Evolutionary conservation across 2,329 filamentous ascomycete genomes (phyloP), one percentile per base, ranked within the genome.

Genomic region (Neoscytalidium dimidiatum): DNA sequence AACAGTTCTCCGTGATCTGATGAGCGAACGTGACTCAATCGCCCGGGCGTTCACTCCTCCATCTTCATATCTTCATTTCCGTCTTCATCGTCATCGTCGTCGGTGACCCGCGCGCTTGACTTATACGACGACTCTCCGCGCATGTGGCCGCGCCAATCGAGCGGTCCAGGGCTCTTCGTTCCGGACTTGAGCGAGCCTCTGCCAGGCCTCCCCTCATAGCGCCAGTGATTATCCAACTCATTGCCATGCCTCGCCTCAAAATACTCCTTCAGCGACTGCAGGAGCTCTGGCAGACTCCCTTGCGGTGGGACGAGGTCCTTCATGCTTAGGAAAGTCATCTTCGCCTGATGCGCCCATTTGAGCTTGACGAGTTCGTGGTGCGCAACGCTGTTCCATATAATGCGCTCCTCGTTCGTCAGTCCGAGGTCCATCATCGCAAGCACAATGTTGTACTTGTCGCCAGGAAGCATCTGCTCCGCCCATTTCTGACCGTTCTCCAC

Each of bases 391-490:
- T 72, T 71, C 77, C 78, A 80, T 14, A 75, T 64, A 7, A 78
- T 74, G n/a, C 72, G 72, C n/a, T 77, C 75, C 31, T 75, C 69
- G 9, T 71, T 61, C 13, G 64, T 65, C 14, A 67, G 68, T 21
- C 73, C 69, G 2, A 60, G 41, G 6, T 68, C 38, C 60, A 64
- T 53, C 69, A 79, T 71, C 70, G 64, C 80, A 70, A 13, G 76
- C 72, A 81, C 68, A 3, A 80, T 71, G 60, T 80, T 76, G 64
- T 75, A 75, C 49, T 77, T 77, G 67, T 82, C 80, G 23, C 80
- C 79, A 64, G 73, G 70, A 46, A 75, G 71, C 74, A 81, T 80
- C 19, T 74, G 69, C 17, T 70, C 66, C 17, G 74, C 69, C 51
- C 68, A 68, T 11, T 66, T 67, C 23, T 67, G 64, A 2, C 70